Evolutionary conservation across 257 asterid genomes (phyloP).

Genomic region (Salvia miltiorrhiza): DNA sequence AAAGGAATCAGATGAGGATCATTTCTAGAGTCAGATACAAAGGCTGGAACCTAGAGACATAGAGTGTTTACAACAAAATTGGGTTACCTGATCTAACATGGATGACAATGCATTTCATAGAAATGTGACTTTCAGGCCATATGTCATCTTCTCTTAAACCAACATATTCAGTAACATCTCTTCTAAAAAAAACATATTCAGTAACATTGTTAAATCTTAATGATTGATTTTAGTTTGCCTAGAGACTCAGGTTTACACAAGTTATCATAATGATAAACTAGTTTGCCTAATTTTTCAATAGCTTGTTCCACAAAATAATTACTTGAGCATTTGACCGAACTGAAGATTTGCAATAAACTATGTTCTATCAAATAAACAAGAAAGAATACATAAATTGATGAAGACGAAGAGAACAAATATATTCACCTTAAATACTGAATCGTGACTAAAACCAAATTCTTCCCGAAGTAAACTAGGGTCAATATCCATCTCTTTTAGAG

Average conservation of each 20-base stretch:
- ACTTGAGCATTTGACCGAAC: neutral
- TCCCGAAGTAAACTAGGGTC: slow-evolving; percentile 65
- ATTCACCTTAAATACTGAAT: slow-evolving; percentile 69
- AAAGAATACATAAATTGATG: neutral
- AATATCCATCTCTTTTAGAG: slow-evolving; percentile 44
- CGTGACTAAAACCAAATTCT: slow-evolving; percentile 53
- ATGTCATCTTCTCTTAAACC: neutral
- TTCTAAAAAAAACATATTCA: too few species aligned
- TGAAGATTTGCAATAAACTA: neutral
- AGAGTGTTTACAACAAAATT: too few species aligned
- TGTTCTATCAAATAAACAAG: neutral
- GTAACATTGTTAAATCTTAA: neutral
- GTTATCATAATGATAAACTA: neutral
- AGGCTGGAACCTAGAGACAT: neutral
- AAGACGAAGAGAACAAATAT: slow-evolving; percentile 1
- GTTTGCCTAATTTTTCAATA: neutral
- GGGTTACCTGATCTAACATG: neutral
- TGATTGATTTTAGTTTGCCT: neutral
- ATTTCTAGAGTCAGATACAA: neutral
- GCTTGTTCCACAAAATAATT: neutral
- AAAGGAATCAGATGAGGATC: neutral
- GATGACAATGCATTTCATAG: neutral
- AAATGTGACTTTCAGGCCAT: neutral
- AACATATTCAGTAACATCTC: neutral
- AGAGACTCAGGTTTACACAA: neutral